Conservation (phyloP, 306 rosid species). For the Begonia peltatifolia region DNA sequence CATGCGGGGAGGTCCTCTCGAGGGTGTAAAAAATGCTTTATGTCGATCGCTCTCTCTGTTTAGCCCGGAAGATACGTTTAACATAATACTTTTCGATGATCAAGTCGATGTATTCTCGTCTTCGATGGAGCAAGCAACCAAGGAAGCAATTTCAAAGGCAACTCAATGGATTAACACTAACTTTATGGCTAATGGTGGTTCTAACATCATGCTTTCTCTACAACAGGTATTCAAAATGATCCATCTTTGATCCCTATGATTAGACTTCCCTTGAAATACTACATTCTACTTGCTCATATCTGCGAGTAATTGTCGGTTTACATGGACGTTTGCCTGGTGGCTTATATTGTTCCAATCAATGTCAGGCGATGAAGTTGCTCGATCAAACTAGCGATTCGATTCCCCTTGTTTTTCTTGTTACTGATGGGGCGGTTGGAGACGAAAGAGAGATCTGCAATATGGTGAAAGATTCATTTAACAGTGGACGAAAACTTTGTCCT, state of each 20-base stretch:
- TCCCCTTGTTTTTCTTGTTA: conserved; percentile 72
- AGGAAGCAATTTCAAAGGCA: conserved; percentile 46
- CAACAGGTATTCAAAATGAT: conserved; percentile 29
- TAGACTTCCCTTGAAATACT: no score
- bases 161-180: conserved; percentile 37
- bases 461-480: conserved; percentile 34
- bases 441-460: conserved; percentile 72
- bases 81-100: conserved; percentile 63
- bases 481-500: conserved; percentile 33
- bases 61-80: conserved; percentile 50
- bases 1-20: conserved; percentile 75
- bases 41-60: conserved; percentile 56
- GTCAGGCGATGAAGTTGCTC: conserved; percentile 73
- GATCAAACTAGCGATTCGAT: conserved; percentile 32
- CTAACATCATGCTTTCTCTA: conserved; percentile 71
- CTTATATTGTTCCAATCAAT: conserved; percentile 14
- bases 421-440: conserved; percentile 83
- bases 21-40: conserved; percentile 50
- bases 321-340: neutral
- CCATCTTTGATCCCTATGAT: no score
- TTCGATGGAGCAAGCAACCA: conserved; percentile 53
- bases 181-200: conserved; percentile 54
- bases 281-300: neutral
- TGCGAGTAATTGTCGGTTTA: neutral
- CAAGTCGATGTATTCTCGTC: conserved; percentile 41